Conservation (phyloP, 2,329 filamentous ascomycete species). For the Rhexocercosporidium sp. region DNA sequence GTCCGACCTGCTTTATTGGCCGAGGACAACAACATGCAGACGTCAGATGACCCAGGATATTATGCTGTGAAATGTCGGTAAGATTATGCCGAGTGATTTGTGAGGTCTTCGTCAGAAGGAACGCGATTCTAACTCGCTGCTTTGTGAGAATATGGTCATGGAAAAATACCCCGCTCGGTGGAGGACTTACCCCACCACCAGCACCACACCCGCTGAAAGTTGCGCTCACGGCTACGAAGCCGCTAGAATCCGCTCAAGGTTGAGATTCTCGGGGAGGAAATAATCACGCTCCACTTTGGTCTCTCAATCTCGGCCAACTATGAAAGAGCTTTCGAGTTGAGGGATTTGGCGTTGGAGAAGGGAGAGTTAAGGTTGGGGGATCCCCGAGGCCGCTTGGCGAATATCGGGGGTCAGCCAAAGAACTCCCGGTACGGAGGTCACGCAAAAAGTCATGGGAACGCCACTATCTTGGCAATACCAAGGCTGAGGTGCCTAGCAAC, state of each 20-base stretch:
- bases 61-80: background rate
- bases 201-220: conserved; percentile 6
- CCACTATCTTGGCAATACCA: too few species aligned
- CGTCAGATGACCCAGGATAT: background rate
- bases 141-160: conserved; percentile 20
- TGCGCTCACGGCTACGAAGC: background rate
- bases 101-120: conserved; percentile 2
- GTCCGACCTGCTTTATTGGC: background rate
- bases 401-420: background rate
- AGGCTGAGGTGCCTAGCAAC: too few species aligned
- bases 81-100: conserved; percentile 13
- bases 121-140: conserved; percentile 7
- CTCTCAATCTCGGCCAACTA: background rate
- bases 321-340: background rate
- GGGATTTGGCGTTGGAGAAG: background rate
- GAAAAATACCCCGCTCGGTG: background rate
- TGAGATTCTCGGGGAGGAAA: background rate
- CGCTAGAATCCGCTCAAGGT: background rate
- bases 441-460: too few species aligned
- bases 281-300: too few species aligned
- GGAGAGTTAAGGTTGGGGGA: background rate
- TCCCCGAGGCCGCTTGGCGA: background rate
- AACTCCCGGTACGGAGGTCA: too few species aligned
- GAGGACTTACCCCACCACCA: conserved; percentile 16
- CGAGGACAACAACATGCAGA: background rate